Conservation (phyloP, 371 early-diverging fungal genomes). For the Circinella umbellata region DNA sequence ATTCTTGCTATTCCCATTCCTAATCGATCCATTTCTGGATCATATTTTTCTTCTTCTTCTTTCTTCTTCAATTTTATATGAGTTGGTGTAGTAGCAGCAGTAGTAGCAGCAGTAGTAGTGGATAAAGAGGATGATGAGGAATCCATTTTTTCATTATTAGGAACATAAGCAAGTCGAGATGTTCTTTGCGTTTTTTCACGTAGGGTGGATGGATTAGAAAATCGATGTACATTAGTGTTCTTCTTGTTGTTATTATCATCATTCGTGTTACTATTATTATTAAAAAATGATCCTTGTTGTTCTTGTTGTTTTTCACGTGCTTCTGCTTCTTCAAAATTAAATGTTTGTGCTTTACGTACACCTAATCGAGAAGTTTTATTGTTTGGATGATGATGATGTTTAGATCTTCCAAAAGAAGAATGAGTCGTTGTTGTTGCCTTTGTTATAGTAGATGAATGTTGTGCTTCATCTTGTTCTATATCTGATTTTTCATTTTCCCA, state of each 20-base stretch:
- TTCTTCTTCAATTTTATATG: not conserved
- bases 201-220: not conserved
- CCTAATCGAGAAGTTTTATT: conserved; percentile 14
- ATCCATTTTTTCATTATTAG: not conserved
- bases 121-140: not conserved
- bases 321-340: conserved; percentile 88
- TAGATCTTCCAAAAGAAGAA: not conserved
- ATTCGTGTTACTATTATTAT: conserved; percentile 28
- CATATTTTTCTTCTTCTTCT: not conserved
- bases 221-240: not conserved
- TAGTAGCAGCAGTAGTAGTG: too few relatives aligned
- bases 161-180: conserved; percentile 17
- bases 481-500: conserved; percentile 18
- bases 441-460: not conserved
- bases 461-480: not conserved
- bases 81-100: not conserved
- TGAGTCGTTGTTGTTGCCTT: not conserved
- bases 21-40: conserved; percentile 43
- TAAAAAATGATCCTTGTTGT: not conserved
- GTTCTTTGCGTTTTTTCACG: not conserved
- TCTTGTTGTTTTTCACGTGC: conserved; percentile 81
- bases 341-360: conserved; percentile 23
- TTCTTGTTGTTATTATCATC: not conserved
- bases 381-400: not conserved
- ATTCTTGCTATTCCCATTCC: conserved; percentile 59